Percentiles rank a stretch among this genome's conserved stretches.
phyloP scores from a whole-genome alignment of 139 green algal genomes.

The Astrephomene gubernaculifera region DNA sequence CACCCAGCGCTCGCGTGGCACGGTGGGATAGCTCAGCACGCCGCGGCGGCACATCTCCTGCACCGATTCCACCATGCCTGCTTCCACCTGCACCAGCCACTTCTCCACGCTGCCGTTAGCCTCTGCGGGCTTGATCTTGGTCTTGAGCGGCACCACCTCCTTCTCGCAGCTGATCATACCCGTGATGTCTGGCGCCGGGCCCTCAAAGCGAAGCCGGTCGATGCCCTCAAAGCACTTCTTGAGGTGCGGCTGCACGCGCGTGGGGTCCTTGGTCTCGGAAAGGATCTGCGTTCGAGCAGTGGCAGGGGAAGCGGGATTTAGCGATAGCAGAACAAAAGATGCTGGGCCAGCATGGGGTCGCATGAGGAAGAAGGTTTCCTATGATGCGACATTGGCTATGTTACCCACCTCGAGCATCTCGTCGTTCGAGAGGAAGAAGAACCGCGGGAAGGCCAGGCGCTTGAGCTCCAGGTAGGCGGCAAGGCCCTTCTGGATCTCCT shows the following conservation, averaged over 20 bases:
- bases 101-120: conserved; percentile 80
- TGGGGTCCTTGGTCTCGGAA: conserved; percentile 77
- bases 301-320: background rate
- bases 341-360: no score
- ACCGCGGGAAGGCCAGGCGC: conserved; percentile 82
- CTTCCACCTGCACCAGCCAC: conserved; percentile 85
- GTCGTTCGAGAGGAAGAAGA: conserved; percentile 89
- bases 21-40: conserved; percentile 66
- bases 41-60: conserved; percentile 64
- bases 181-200: conserved; percentile 21
- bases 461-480: conserved; percentile 89
- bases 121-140: conserved; percentile 70
- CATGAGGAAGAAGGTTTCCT: no score
- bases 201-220: conserved; percentile 60
- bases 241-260: conserved; percentile 81
- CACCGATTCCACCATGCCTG: conserved; percentile 77
- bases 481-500: conserved; percentile 71
- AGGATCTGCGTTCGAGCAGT: conserved; percentile 58
- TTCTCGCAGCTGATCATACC: conserved; percentile 78
- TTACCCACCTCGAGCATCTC: conserved; percentile 83
- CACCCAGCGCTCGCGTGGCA: conserved; percentile 68
- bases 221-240: conserved; percentile 90
- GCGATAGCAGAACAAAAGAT: background rate
- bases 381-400: no score
- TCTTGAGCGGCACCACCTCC: conserved; percentile 78